Base-by-base conservation (phyloP, 2,329 filamentous ascomycete genomes). In the Berkeleyomyces basicola region DNA sequence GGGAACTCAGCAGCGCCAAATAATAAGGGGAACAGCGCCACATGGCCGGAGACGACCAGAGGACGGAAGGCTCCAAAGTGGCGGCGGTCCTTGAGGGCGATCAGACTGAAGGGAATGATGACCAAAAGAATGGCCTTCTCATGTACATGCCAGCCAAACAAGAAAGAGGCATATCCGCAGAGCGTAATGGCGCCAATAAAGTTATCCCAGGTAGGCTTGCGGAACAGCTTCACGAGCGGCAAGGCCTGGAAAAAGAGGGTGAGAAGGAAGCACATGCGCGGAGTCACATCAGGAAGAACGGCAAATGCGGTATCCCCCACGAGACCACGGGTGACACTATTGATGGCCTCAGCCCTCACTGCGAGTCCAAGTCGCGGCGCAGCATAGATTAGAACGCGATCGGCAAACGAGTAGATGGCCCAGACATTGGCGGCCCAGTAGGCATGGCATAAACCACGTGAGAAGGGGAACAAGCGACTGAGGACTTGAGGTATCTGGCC, bases 351-450 rank as follows among this genome's bases (percentile, higher is more conserved):
- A 58, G 77, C 71, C 67, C 92, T 86, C 61, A 97, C 79, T 0
- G 81, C 72, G 14, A 96, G 76, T 4, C 89, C 87, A 4, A 97
- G 73, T 62, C 84, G 85, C 43, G 93, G 92, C 7, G 91, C 91
- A 69, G 91, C 89, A 68, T 84, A 82, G 65, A 99, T 96, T 67
- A 99, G 72, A 6, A 90, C 74, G 61, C 93, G 81, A 70, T 99
- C 93, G 1, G 81, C 76, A 71, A 97, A 96, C 0, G 93, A 96
- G 74, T 99, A 99, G 71, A 97, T 81, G 0, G 93, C 92, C 93
- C 93, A 99, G 1, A 96, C 77, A 68, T 99, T 99, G 0, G 93
- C 91, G 10, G 93, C 93, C 93, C 93, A 99, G 72, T 99, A 99
- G 0, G 93, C 93, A 75, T 99, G 93, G 71, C 92, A 97, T 3